Conservation (phyloP, 2,329 filamentous ascomycete species). For the Paracorniculantispora psalliotae region DNA sequence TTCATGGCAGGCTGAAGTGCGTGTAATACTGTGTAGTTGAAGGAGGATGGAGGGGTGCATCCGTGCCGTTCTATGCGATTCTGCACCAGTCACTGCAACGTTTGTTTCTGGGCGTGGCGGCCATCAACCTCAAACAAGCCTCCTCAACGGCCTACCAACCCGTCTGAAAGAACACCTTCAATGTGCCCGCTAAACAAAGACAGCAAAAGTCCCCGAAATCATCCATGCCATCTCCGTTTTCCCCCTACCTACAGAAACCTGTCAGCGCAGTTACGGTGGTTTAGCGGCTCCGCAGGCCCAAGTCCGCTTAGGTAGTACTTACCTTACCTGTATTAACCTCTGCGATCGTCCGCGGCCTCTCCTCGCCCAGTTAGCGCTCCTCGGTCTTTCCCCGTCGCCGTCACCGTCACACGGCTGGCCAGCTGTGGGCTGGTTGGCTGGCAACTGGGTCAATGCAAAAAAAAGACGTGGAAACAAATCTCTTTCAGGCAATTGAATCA, state of each 20-base stretch:
- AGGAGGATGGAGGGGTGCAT: neutral
- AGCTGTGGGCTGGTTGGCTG: no score
- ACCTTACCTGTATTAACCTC: no score
- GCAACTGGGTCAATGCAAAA: no score
- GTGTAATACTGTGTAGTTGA: neutral
- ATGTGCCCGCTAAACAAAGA: no score
- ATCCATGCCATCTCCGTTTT: no score
- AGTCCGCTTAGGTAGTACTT: no score
- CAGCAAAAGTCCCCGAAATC: neutral
- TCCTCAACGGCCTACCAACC: no score
- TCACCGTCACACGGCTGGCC: neutral
- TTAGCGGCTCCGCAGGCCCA: slow-evolving; percentile 8
- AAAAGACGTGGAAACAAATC: neutral
- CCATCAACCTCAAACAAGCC: no score
- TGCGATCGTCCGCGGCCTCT: neutral
- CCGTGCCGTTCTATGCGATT: neutral
- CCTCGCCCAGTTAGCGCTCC: no score
- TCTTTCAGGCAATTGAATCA: neutral
- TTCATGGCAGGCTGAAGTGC: neutral
- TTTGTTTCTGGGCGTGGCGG: no score
- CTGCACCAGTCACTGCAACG: neutral
- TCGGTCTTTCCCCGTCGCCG: no score
- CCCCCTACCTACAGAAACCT: neutral
- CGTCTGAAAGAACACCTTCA: no score
- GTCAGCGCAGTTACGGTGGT: neutral